Base-by-base conservation (phyloP, 2,329 filamentous ascomycete genomes). In the Cytospora paraplurivora region DNA sequence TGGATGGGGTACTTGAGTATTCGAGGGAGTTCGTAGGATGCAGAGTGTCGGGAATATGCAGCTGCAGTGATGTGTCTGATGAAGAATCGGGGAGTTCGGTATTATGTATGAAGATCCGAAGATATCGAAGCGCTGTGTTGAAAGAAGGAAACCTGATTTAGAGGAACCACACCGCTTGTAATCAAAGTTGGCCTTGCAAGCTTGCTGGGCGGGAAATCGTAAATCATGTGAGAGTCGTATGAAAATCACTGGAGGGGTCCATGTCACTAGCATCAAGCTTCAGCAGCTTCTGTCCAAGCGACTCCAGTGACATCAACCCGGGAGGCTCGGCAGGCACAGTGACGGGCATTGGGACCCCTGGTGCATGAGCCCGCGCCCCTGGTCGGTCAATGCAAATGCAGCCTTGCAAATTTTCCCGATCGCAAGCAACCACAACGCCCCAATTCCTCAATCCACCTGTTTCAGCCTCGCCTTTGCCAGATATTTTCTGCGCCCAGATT, bases 211-310 rank as follows among this genome's bases (percentile, higher is more conserved):
- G 33, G 53, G n/a, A 56, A 34, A 49, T 47, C 56, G 17, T 17
- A 15, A 52, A 37, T 19, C 57, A 51, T 41, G 57, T 38, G 41
- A 41, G 49, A 53, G 7, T 17, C 47, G 55, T 34, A 53, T 47
- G 54, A 63, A 58, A 59, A 50, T 64, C 62, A 64, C 57, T 64
- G 49, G 62, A 62, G 62, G 64, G 62, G 54, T 62, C 44, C 54
- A 57, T 55, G 62, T 64, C 53, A 47, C 53, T 13, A 34, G 59
- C 53, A 51, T 52, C 33, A 52, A 57, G 41, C 59, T 62, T 62
- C 53, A 50, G 56, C 32, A 56, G 56, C 57, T 34, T 32, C 59
- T 63, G 49, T 34, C 61, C 27, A 27, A 27, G 27, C 27, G 4
- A 27, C 27, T 27, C 27, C 61, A 63, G 56, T 66, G 62, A 62